Evolutionary conservation across 2,329 filamentous ascomycete genomes (phyloP).

Genomic region (Fusarium annulatum): DNA sequence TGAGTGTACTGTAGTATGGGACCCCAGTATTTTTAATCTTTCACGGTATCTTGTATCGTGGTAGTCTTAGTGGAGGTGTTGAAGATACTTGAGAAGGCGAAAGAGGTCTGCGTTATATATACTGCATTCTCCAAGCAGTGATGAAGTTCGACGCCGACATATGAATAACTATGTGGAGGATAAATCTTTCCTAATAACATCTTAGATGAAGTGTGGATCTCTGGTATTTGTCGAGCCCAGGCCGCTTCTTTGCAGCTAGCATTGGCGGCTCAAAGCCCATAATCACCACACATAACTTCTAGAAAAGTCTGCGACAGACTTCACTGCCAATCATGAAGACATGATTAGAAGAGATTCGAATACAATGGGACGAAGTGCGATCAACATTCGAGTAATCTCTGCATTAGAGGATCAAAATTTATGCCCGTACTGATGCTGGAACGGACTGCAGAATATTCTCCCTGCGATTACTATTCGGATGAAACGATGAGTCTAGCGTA

Average conservation of each 20-base stretch:
- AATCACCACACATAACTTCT: accelerated
- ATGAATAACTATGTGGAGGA: too few species aligned
- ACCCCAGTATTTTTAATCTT: background rate
- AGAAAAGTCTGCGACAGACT: accelerated
- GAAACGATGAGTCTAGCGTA: accelerated
- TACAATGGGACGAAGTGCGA: accelerated
- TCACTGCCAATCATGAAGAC: accelerated
- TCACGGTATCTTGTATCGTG: accelerated
- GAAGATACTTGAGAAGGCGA: accelerated
- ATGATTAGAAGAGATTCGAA: accelerated
- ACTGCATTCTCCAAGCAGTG: accelerated
- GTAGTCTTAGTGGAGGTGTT: accelerated
- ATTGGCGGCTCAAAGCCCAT: accelerated
- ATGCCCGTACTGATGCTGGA: accelerated
- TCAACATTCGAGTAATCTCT: accelerated
- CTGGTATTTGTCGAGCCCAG: accelerated
- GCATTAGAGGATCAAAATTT: accelerated
- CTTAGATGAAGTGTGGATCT: background rate
- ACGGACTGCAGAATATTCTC: too few species aligned
- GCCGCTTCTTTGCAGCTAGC: background rate
- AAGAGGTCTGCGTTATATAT: background rate
- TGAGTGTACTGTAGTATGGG: accelerated
- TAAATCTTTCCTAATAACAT: too few species aligned
- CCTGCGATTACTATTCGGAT: accelerated
- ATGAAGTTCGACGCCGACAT: background rate